Conservation (phyloP, 345 rosid species). For the Dovyalis caffra region DNA sequence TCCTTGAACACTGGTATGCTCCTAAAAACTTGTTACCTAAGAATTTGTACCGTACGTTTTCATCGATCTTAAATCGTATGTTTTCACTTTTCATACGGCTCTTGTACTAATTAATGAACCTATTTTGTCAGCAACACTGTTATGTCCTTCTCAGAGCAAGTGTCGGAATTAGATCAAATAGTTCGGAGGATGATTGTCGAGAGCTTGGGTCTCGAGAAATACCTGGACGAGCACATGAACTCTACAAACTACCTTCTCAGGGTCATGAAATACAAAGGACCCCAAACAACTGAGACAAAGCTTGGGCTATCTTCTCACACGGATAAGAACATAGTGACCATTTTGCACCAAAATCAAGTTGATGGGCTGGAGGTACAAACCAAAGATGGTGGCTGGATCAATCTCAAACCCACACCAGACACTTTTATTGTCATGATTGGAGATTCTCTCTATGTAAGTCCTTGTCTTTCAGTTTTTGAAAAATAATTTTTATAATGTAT, state of each 20-base stretch:
- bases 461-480: not conserved
- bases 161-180: slow-evolving; percentile 31
- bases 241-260: slow-evolving; percentile 32
- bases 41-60: too few species aligned
- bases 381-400: slow-evolving; percentile 25
- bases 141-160: slow-evolving; percentile 18
- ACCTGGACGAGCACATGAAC: slow-evolving; percentile 28
- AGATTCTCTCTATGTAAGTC: slow-evolving; percentile 12
- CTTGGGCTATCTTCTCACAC: slow-evolving; percentile 33
- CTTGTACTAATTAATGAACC: not conserved
- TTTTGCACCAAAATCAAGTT: slow-evolving; percentile 44
- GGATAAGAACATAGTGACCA: slow-evolving; percentile 37
- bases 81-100: too few species aligned
- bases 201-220: slow-evolving; percentile 33
- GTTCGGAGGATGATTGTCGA: slow-evolving; percentile 35
- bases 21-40: too few species aligned
- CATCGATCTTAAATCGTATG: too few species aligned
- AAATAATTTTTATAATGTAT: too few species aligned
- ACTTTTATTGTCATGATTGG: slow-evolving; percentile 19
- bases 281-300: slow-evolving; percentile 14
- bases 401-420: slow-evolving; percentile 12
- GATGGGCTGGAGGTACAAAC: slow-evolving; percentile 39
- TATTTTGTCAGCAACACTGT: slow-evolving; percentile 16
- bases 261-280: slow-evolving; percentile 33
- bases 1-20: too few species aligned